Base-by-base conservation (phyloP, 2,329 filamentous ascomycete genomes). In the Cladosporium velox region DNA sequence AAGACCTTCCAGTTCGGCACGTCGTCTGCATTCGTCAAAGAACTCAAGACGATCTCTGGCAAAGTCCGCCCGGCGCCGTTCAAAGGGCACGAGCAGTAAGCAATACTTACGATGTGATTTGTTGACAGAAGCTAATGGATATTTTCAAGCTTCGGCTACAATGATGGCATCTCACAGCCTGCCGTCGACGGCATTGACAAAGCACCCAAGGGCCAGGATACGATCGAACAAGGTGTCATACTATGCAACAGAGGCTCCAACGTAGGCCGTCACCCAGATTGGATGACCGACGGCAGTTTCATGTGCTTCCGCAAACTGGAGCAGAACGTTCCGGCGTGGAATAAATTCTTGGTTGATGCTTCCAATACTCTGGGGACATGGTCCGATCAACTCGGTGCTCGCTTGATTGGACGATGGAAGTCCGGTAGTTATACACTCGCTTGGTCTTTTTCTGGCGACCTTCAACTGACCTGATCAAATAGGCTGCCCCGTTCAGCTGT, bases 201-300 rank as follows among this genome's bases (percentile, higher is more conserved):
- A 15, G 68, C 67, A 2, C 72, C 70, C 49, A 76, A 73, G 30
- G 74, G 72, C 59, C 77, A 77, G 64, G 75, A 77, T 26, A 69
- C 72, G 3, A 72, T 77, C 44, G 51, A 66, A 11, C 77, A 75
- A 54, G 77, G 78, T 59, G 71, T 79, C 11, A 77, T 80, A 34
- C 71, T 82, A 51, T 70, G 76, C 32, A 78, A 77, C 26, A 75
- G 77, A 34, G 72, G 77, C 1, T 78, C 78, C 12, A 67, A 69
- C 12, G 64, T 67, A 1, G 58, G 65, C 18, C 35, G 41, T 12
- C 71, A 66, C 14, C 73, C 79, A 52, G 65, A 70, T 1, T 83
- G 80, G 81, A 79, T 80, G 32, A 70, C 77, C 2, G 80, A 83
- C 59, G 80, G 81, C 4, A 82, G 79, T 68, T 81, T 81, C 65